Evolutionary conservation across 1,284 basidiomycete species (phyloP), one percentile per base, ranked within the genome.

Genomic region (Peniophora sp.): DNA sequence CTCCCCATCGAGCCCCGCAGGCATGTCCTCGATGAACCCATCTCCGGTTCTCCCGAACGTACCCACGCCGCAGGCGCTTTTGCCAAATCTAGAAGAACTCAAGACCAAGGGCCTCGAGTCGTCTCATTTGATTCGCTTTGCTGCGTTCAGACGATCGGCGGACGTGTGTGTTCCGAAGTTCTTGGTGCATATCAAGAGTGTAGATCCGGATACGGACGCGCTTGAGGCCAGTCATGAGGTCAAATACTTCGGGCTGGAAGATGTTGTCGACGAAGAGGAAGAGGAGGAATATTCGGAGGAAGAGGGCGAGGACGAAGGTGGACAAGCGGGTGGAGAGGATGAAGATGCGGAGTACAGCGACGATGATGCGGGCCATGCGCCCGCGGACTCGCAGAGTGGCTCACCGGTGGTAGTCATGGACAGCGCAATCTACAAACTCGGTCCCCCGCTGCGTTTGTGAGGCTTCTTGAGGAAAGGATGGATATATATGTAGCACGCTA

Each of bases 31-130:
- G 34, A 27, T 18, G 20, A 3, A 14, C 37, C 36, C 14, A 24
- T 32, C 18, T 41, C 37, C 37, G n/a, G n/a, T 20, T 8, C 5
- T 20, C 5, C 15, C 37, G n/a, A 5, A 6, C 37, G 37, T 20
- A 8, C 37, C 37, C 5, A n/a, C 8, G 37, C 37, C 37, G n/a
- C 9, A 32, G n/a, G 45, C 60, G 24, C 57, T 63, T n/a, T 52
- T 66, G 35, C 65, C 64, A 0, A 23, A 36, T n/a, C 58, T 66
- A 14, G 42, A 52, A 32, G 54, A 55, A 46, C 34, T 64, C 45
- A 58, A 58, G 32, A 47, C 62, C 11, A 46, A 60, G n/a, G 61
- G 63, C 34, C 50, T 64, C 24, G 1, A 54, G 10, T 53, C 58
- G 32, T 39, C 15, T 44, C 44, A 45, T 43, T 51, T 67, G 23